phyloP scores from a whole-genome alignment of 1,139 yeast species.

The Sugiyamaella japonica region DNA sequence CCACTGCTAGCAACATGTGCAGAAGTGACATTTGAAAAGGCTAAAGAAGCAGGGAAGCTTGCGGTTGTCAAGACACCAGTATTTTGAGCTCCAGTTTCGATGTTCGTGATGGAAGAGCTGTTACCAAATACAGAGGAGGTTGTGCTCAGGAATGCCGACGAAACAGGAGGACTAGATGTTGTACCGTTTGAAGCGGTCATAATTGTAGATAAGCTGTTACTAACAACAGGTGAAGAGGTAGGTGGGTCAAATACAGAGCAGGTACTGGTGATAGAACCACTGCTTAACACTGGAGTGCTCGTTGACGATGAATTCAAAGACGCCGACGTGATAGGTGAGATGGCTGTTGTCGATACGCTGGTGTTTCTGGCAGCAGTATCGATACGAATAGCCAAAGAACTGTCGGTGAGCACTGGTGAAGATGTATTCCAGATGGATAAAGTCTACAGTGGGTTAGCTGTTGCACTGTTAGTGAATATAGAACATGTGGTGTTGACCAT shows the following conservation, averaged over 20 bases:
- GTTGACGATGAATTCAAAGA: neutral
- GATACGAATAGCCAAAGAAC: neutral
- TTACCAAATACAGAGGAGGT: neutral
- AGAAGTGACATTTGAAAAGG: neutral
- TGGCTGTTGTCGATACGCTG: neutral
- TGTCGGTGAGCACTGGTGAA: conserved; percentile 9
- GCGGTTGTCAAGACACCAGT: neutral
- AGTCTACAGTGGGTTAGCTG: neutral
- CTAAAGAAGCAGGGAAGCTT: neutral
- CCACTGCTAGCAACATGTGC: neutral
- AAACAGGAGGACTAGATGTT: neutral
- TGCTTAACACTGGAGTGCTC: neutral
- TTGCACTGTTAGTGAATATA: neutral
- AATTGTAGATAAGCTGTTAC: neutral
- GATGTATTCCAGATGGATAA: conserved; percentile 3
- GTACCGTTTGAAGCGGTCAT: neutral
- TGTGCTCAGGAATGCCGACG: neutral
- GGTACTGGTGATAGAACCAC: neutral
- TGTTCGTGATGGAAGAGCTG: neutral
- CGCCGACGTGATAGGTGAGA: neutral
- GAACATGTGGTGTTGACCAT: neutral
- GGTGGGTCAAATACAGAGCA: neutral
- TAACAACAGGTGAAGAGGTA: neutral
- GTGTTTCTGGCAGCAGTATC: conserved; percentile 2
- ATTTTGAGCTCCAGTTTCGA: neutral